Percentiles rank a stretch among this genome's conserved stretches.
Evolutionary conservation across 1,284 basidiomycete species (phyloP).

Genomic region (Moesziomyces sp.): DNA sequence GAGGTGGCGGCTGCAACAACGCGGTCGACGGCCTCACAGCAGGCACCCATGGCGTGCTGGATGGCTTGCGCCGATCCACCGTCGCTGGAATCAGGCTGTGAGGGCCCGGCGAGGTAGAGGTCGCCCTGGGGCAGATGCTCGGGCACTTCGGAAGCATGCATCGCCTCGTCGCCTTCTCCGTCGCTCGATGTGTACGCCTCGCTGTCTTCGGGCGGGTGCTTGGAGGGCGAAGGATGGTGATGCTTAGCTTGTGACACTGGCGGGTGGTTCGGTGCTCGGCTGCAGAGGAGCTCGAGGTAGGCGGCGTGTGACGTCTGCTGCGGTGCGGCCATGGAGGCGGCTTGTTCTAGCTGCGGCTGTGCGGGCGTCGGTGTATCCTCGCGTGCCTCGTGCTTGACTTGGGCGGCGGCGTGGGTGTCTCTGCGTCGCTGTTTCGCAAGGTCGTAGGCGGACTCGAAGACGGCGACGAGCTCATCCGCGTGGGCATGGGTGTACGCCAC

Average conservation of each 20-base stretch:
- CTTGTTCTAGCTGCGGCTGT: neutral
- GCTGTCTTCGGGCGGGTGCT: slow-evolving; percentile 23
- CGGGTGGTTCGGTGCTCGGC: slow-evolving; percentile 33
- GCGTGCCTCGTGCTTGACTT: slow-evolving; percentile 7
- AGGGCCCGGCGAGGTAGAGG: slow-evolving; percentile 61
- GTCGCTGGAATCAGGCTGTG: slow-evolving; percentile 9
- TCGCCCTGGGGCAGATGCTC: slow-evolving; percentile 61
- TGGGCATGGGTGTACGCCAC: slow-evolving; percentile 49
- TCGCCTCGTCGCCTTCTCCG: slow-evolving; percentile 56
- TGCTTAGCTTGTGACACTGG: slow-evolving; percentile 18
- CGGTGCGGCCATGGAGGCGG: neutral
- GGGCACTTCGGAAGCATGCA: slow-evolving; percentile 60
- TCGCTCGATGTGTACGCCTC: slow-evolving; percentile 49
- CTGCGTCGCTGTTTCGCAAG: slow-evolving; percentile 30
- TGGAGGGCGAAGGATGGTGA: slow-evolving; percentile 10
- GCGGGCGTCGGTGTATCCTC: slow-evolving; percentile 22
- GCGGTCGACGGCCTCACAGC: slow-evolving; percentile 62
- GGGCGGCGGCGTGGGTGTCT: slow-evolving; percentile 5
- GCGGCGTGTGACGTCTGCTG: slow-evolving; percentile 30
- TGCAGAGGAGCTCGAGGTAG: slow-evolving; percentile 42
- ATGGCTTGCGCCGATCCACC: slow-evolving; percentile 64
- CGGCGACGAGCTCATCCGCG: slow-evolving; percentile 36
- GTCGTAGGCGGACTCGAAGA: slow-evolving; percentile 36
- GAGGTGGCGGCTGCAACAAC: slow-evolving; percentile 41
- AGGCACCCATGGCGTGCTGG: slow-evolving; percentile 59